These are phyloP conservation scores for Rhododendron simsii DNA, from an alignment of 148 eudicot species.

Conservation along the genomic window DNA sequence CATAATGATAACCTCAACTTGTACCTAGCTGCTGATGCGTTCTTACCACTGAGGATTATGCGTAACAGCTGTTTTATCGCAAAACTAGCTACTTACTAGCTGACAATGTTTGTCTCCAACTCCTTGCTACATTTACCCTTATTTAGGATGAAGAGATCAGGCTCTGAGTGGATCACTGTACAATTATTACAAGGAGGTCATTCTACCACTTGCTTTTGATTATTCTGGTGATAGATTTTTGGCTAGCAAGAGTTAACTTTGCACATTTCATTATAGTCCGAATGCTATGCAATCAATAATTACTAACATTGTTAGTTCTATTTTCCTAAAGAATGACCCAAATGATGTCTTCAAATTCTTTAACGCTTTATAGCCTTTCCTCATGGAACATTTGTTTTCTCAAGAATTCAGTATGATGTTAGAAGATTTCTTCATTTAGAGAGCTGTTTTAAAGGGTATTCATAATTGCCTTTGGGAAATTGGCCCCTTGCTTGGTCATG, in stretches of 20 bases:
- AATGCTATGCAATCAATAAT: constrained; percentile 49
- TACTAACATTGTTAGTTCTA: constrained; percentile 63
- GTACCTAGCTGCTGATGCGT: constrained; percentile 69
- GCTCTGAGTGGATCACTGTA: constrained; percentile 67
- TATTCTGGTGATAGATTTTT: background rate
- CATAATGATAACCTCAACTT: constrained; percentile 80
- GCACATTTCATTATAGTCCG: constrained; percentile 48
- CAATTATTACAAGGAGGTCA: constrained; percentile 59
- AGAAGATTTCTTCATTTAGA: constrained; percentile 45
- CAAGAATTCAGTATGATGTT: constrained; percentile 77
- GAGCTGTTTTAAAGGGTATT: constrained; percentile 8
- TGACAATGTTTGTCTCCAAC: constrained; percentile 56
- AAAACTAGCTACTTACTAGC: constrained; percentile 57
- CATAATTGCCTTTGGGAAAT: too few relatives aligned
- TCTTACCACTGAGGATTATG: constrained; percentile 63
- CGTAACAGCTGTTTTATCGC: constrained; percentile 42
- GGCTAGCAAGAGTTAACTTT: constrained; percentile 45
- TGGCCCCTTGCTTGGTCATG: background rate
- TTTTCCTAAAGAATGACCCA: constrained; percentile 39
- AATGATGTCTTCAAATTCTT: constrained; percentile 24
- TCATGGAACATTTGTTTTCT: constrained; percentile 76
- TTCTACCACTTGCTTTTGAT: constrained; percentile 45
- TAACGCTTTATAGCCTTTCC: constrained; percentile 66
- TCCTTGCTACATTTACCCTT: constrained; percentile 52
- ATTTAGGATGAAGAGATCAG: constrained; percentile 28